Evolutionary conservation across 139 green algal genomes (phyloP), one percentile per base, ranked within the genome.

Genomic region (Microglena sp.): DNA sequence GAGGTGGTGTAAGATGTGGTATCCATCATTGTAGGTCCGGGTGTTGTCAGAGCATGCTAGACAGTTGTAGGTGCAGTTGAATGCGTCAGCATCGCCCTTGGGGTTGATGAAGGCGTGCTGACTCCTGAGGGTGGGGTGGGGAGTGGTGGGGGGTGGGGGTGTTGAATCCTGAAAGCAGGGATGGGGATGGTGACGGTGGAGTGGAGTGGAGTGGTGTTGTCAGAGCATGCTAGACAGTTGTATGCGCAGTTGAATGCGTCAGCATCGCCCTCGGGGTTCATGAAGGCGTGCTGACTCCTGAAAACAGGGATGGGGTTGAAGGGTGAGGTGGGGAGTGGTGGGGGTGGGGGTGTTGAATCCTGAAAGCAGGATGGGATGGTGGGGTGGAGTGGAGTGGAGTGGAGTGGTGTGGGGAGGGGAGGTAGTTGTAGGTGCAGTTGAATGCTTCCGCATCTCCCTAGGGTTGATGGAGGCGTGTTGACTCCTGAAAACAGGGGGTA

Each of bases 391-490:
- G n/a, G n/a, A n/a, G n/a, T n/a, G n/a, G n/a, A n/a, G n/a, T n/a
- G 5, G 55, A 32, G 63, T 96, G 96, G 73, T 95, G 90, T 0
- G 56, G 11, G 26, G 72, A 84, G n/a, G 69, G 75, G 4, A 93
- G 26, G 62, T 80, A 89, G 64, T 92, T 95, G 87, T 95, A 97
- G 26, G 90, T 82, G 33, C 84, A 61, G 31, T 50, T 34, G 60
- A 85, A 90, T 63, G 65, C 18, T 24, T 59, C 50, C n/a, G 60
- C 43, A 26, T 66, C 81, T 5, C 32, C n/a, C 0, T 56, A 0
- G 83, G 77, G 40, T 95, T 71, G 0, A 96, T 66, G 62, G 97
- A 95, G 0, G 91, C 70, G 77, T 96, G 90, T 79, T 96, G 90
- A 56, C 72, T 85, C 82, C 82, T 86, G 76, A 67, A 59, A 5